Conservation (phyloP, 164 flowering plant genomes). For the Paratinospora sagittata region DNA sequence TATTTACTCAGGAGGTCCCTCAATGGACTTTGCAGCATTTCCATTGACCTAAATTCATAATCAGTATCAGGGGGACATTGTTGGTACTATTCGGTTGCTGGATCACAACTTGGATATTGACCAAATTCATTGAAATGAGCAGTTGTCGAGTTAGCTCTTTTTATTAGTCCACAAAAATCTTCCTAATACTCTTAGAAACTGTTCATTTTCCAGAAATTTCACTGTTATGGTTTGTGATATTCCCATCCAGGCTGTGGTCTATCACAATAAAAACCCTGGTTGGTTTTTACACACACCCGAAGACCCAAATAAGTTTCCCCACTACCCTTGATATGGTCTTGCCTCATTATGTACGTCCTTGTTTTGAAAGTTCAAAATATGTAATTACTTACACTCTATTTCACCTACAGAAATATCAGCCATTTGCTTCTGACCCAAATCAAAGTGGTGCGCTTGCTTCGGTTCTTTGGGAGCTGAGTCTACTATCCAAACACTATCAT, state of each 20-base stretch:
- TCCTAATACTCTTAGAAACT: too few relatives aligned
- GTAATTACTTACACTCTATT: not conserved
- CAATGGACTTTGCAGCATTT: not conserved
- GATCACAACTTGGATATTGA: not conserved
- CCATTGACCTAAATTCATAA: not conserved
- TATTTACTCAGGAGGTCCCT: not conserved
- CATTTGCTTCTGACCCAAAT: slow-evolving; percentile 66
- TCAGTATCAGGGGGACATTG: not conserved
- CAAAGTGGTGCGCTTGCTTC: slow-evolving; percentile 79
- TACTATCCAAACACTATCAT: slow-evolving; percentile 68
- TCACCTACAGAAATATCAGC: slow-evolving; percentile 67
- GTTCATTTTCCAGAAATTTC: not conserved
- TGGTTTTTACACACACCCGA: too few relatives aligned
- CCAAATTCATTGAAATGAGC: not conserved
- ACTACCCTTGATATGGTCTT: too few relatives aligned
- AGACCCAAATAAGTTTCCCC: too few relatives aligned
- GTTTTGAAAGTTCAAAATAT: not conserved
- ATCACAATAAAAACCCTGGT: too few relatives aligned
- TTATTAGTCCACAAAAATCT: not conserved
- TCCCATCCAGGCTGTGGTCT: not conserved
- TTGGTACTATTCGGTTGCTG: not conserved
- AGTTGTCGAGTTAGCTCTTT: not conserved
- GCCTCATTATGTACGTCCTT: too few relatives aligned
- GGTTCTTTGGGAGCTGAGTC: slow-evolving; percentile 82
- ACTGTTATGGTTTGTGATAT: not conserved